phyloP scores from a whole-genome alignment of 345 rosid species.

The Eucalyptus sp. region DNA sequence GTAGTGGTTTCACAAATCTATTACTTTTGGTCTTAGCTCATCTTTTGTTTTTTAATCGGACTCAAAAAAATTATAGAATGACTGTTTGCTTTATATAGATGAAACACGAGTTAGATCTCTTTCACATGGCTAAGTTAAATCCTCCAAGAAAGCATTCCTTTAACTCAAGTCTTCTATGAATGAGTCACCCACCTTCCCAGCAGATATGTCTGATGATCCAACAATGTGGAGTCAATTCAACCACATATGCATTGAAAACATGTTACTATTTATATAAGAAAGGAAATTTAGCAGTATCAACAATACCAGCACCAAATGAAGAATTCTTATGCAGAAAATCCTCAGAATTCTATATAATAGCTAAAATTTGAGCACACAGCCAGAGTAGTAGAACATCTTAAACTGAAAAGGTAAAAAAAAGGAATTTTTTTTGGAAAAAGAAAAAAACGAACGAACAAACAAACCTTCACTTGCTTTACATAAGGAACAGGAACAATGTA shows the following conservation, averaged over 20 bases:
- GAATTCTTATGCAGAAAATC: not conserved
- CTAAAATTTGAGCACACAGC: not conserved
- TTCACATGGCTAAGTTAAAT: not conserved
- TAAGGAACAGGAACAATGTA: slow-evolving; percentile 96
- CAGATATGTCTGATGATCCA: not conserved
- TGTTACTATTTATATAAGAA: not conserved
- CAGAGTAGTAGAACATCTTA: not conserved
- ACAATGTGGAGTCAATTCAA: not conserved
- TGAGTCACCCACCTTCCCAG: not conserved
- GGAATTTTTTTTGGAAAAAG: not conserved
- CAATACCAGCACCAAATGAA: not conserved
- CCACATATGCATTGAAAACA: not conserved
- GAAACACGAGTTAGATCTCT: not conserved
- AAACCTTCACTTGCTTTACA: slow-evolving; percentile 98
- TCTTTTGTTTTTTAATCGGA: not conserved
- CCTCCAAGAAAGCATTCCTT: not conserved
- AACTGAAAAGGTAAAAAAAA: not conserved
- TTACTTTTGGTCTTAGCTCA: not conserved
- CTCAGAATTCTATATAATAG: not conserved
- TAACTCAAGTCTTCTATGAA: not conserved
- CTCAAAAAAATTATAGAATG: not conserved
- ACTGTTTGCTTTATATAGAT: not conserved
- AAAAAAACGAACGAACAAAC: not conserved
- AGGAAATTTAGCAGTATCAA: not conserved
- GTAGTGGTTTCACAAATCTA: not conserved